These are phyloP conservation scores for Peltaster fructicola DNA, from an alignment of 2,329 filamentous ascomycete species.

Conservation along the genomic window DNA sequence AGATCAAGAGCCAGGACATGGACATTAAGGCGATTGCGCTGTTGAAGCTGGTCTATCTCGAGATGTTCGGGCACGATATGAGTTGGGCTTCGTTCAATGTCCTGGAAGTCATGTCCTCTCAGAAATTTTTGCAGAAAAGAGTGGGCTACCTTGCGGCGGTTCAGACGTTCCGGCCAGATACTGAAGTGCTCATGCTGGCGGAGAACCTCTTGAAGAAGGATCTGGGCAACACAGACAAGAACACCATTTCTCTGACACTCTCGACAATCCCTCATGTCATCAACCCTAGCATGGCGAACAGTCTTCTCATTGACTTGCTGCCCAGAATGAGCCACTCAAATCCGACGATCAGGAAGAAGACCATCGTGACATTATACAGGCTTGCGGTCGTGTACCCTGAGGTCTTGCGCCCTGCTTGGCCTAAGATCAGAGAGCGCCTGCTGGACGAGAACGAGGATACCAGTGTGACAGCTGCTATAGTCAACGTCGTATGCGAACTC, in stretches of 20 bases:
- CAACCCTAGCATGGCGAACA: conserved; percentile 79
- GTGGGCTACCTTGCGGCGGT: conserved; percentile 90
- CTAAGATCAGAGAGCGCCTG: conserved; percentile 86
- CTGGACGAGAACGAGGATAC: conserved; percentile 81
- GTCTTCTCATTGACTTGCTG: conserved; percentile 68
- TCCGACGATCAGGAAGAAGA: conserved; percentile 80
- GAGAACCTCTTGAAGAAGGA: conserved; percentile 97
- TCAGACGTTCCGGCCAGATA: conserved; percentile 89
- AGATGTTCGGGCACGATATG: conserved; percentile 99
- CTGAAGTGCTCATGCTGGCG: conserved; percentile 91
- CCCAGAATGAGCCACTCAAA: conserved; percentile 76
- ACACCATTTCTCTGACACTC: conserved; percentile 71
- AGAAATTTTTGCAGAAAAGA: conserved; percentile 86
- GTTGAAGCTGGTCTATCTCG: conserved; percentile 88
- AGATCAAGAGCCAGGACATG: conserved; percentile 89
- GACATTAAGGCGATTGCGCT: conserved; percentile 93
- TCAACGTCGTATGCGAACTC: conserved; percentile 92
- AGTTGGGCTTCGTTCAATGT: conserved; percentile 98
- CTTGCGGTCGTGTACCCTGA: conserved; percentile 93
- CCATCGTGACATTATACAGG: conserved; percentile 82
- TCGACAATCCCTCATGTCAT: conserved; percentile 87
- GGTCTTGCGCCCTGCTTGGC: conserved; percentile 81
- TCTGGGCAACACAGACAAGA: conserved; percentile 52
- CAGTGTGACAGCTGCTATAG: conserved; percentile 85
- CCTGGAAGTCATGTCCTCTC: conserved; percentile 93